Evolutionary conservation across 2,329 filamentous ascomycete genomes (phyloP).

Genomic region (Thielaviopsis ethacetica): DNA sequence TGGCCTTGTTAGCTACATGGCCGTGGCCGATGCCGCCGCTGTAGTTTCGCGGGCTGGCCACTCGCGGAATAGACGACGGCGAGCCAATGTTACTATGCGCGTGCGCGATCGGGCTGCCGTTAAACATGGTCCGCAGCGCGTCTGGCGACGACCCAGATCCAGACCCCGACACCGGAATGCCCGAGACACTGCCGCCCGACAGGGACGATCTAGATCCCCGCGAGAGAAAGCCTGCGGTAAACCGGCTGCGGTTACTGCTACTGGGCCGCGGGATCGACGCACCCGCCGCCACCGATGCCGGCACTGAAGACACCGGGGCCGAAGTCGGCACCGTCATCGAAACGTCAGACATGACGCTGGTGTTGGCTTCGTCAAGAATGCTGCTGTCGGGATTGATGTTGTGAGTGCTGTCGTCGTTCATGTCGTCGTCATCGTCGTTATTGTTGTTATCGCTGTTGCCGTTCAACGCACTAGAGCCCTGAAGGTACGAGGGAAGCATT

Average conservation of each 20-base stretch:
- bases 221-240: constrained; percentile 10
- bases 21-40: background rate
- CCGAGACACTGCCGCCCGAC: constrained; percentile 1
- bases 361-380: constrained; percentile 5
- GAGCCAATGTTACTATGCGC: constrained; percentile 3
- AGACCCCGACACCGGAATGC: constrained; percentile 2
- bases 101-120: background rate
- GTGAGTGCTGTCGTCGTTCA: too few species aligned
- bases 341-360: constrained; percentile 9
- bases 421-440: too few species aligned
- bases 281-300: too few species aligned
- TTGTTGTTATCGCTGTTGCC: too few species aligned
- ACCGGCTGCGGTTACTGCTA: background rate
- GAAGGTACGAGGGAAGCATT: constrained; percentile 7
- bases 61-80: constrained; percentile 10
- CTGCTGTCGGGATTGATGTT: too few species aligned
- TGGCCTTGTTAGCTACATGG: background rate
- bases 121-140: constrained; percentile 4
- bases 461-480: background rate
- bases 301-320: too few species aligned
- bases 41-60: constrained; percentile 9
- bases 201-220: constrained; percentile 2
- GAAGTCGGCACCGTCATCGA: background rate
- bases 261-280: constrained; percentile 6
- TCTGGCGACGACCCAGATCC: constrained; percentile 6